Evolutionary conservation across 495 filamentous ascomycete genomes (phyloP), one percentile per base, ranked within the genome.

Genomic region (Penicillium angulare): DNA sequence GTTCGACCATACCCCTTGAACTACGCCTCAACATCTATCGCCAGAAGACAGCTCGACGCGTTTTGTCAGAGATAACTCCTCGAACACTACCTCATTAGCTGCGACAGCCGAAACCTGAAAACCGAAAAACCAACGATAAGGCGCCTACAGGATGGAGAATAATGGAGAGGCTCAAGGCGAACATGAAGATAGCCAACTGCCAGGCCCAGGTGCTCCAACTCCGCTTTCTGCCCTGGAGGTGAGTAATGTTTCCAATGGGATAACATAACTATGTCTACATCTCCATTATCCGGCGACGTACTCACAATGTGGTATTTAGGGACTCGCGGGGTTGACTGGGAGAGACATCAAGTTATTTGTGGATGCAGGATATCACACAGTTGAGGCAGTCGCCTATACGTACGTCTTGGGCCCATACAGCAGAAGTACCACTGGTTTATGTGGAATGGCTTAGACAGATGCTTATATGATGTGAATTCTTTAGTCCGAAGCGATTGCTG

Each of bases 341-440:
- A 82, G 93, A 47, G 93, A 98, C 65, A 95, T 97, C 59, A 92
- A 97, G 63, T 74, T 95, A 33, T 81, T 97, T 24, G 73, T 95
- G 24, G 93, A 97, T 65, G 92, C 88, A 22, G 93, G 93, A 2
- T 98, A 84, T 61, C 86, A 96, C 64, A 98, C 93, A 3, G 90
- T 98, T 16, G 93, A 98, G 67, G 84, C 90, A 0, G 85, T 98
- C 31, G 93, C 93, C 27, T 98, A 97, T 67, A 96, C 93, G 72
- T 87, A 70, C 33, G 72, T 74, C 22, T 31, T 31, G 16, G 18
- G 17, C 2, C 15, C 43, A 31, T 4, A 7, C 5, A 8, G 7
- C 23, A 12, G 3, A 13, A 15, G 33, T 23, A 7, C 27, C 7
- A 2, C 29, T 7, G 9, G 20, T 5, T 40, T 15, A 13, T 7